Conservation (phyloP, 305 asterid species). For the Fraxinus dipetala region DNA sequence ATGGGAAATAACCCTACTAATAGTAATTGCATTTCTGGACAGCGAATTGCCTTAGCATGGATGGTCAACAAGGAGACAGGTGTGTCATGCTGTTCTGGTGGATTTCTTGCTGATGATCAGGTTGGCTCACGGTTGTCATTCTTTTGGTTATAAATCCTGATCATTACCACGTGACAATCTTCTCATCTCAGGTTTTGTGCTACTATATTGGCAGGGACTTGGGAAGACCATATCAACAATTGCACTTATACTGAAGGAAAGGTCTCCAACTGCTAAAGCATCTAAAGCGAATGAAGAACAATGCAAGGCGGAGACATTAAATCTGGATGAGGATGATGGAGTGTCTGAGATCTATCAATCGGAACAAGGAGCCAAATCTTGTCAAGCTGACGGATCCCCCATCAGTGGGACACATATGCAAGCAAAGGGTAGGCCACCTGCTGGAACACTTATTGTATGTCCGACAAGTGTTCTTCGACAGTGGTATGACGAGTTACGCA, state of each 20-base stretch:
- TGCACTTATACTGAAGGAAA: conserved; percentile 88
- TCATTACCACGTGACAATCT: conserved; percentile 7
- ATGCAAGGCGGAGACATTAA: conserved; percentile 63
- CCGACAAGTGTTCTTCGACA: conserved; percentile 99
- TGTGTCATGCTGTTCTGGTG: conserved; percentile 85
- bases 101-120: conserved; percentile 99
- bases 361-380: conserved; percentile 36
- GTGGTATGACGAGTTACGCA: conserved; percentile 93
- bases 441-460: conserved; percentile 95
- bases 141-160: conserved; percentile 13
- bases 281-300: conserved; percentile 38
- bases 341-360: conserved; percentile 26
- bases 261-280: conserved; percentile 62
- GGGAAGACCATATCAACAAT: conserved; percentile 96
- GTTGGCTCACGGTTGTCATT: conserved; percentile 33
- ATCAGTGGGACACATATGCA: conserved; percentile 31
- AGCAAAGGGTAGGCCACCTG: conserved; percentile 76
- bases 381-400: conserved; percentile 34
- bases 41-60: conserved; percentile 97
- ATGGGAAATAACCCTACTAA: conserved; percentile 21
- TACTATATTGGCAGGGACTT: conserved; percentile 69
- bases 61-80: conserved; percentile 92
- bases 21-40: conserved; percentile 28
- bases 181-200: conserved; percentile 14
- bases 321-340: conserved; percentile 87